Percentiles rank a stretch among this genome's conserved stretches.
phyloP scores from a whole-genome alignment of 352 stramenopile genomes.

The Phytophthora fragariae region DNA sequence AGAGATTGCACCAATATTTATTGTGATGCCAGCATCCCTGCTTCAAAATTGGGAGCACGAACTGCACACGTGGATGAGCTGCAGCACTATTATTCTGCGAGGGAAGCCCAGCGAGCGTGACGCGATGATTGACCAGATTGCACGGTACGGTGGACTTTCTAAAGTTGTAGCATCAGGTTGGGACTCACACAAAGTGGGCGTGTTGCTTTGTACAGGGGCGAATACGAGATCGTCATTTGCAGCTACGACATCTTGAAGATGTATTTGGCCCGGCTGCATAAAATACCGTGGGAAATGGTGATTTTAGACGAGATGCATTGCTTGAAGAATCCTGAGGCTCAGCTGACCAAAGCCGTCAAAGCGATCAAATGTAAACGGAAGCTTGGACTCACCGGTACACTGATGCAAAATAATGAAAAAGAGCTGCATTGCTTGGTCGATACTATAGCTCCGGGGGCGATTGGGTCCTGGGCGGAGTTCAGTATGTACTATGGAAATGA shows the following conservation, averaged over 20 bases:
- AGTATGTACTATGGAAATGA: constrained; percentile 81
- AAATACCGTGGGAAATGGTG: constrained; percentile 92
- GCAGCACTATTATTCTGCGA: constrained; percentile 65
- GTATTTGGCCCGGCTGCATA: constrained; percentile 82
- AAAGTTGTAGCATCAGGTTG: constrained; percentile 38
- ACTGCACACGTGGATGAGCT: constrained; percentile 95
- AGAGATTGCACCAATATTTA: constrained; percentile 91
- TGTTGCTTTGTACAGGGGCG: constrained; percentile 48
- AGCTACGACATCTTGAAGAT: constrained; percentile 93
- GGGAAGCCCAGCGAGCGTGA: constrained; percentile 67
- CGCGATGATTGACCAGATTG: constrained; percentile 67
- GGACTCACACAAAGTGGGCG: constrained; percentile 21
- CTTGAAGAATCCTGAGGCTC: constrained; percentile 97
- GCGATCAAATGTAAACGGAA: constrained; percentile 65
- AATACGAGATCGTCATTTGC: constrained; percentile 84
- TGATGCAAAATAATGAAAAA: constrained; percentile 91
- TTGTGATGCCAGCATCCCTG: constrained; percentile 97
- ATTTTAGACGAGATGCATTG: constrained; percentile 99
- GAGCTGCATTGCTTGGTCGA: constrained; percentile 83
- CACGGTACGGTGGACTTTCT: constrained; percentile 50
- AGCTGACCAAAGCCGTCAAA: constrained; percentile 88
- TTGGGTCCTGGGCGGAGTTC: constrained; percentile 75
- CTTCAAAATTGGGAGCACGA: constrained; percentile 99
- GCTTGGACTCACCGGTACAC: constrained; percentile 90
- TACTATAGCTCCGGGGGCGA: constrained; percentile 70